phyloP scores from a whole-genome alignment of 257 asterid species.

The Leptodermis oblonga region DNA sequence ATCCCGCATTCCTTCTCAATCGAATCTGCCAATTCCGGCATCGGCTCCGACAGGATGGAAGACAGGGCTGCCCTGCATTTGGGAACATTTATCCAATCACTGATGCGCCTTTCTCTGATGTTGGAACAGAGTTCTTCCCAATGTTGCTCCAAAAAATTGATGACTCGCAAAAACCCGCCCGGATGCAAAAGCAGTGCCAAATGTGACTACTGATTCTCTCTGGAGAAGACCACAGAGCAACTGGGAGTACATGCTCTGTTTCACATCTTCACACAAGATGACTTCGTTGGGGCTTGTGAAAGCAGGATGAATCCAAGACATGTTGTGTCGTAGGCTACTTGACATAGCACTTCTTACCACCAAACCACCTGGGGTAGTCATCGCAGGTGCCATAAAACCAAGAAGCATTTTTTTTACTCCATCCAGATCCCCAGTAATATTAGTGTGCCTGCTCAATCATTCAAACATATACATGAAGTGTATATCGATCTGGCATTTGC shows the following conservation, averaged over 20 bases:
- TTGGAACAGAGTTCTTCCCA: background rate
- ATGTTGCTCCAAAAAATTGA: background rate
- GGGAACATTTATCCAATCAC: conserved; percentile 8
- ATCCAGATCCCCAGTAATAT: background rate
- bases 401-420: background rate
- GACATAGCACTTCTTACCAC: background rate
- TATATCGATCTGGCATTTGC: too few relatives aligned
- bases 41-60: background rate
- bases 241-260: background rate
- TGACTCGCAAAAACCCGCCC: background rate
- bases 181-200: background rate
- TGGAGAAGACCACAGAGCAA: background rate
- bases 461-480: too few relatives aligned
- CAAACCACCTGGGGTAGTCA: background rate
- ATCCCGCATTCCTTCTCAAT: background rate
- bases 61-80: background rate
- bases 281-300: background rate
- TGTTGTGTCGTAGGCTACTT: background rate
- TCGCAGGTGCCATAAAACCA: background rate
- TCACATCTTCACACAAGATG: background rate
- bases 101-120: background rate
- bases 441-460: background rate
- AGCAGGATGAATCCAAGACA: background rate
- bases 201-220: background rate
- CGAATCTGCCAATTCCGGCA: conserved; percentile 10